Percentiles rank a stretch among this genome's conserved stretches.
These are phyloP conservation scores for Clonostachys byssicola DNA, from an alignment of 2,329 filamentous ascomycete genomes.

Conservation along the genomic window DNA sequence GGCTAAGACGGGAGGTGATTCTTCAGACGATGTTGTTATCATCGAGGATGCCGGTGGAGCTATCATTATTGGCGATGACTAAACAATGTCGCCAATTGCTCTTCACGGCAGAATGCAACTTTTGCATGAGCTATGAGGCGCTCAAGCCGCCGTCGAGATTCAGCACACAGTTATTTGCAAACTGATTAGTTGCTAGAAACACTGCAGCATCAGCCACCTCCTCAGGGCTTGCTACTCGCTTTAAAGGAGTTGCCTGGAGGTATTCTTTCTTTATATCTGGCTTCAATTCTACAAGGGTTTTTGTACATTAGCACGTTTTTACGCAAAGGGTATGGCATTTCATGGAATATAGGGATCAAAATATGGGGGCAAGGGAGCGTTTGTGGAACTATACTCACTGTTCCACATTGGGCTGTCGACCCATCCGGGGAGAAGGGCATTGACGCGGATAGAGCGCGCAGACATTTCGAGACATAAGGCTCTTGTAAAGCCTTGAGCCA, in stretches of 20 bases:
- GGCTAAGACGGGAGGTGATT: conserved; percentile 30
- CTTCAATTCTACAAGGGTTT: conserved; percentile 24
- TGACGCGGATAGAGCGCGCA: conserved; percentile 63
- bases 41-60: conserved; percentile 54
- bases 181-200: conserved; percentile 74
- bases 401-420: conserved; percentile 77
- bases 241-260: conserved; percentile 52
- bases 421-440: conserved; percentile 80
- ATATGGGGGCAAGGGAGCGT: background rate
- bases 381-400: conserved; percentile 33
- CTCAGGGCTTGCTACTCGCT: conserved; percentile 61
- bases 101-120: background rate
- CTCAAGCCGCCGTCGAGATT: conserved; percentile 84
- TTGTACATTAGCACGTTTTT: conserved; percentile 32
- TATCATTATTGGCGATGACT: conserved; percentile 65
- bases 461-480: conserved; percentile 61
- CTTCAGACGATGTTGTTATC: conserved; percentile 35
- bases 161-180: conserved; percentile 82
- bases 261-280: conserved; percentile 27
- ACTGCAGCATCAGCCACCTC: conserved; percentile 81
- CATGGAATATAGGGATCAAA: background rate
- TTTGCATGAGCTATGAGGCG: conserved; percentile 41
- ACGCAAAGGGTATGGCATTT: background rate
- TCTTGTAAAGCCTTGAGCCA: conserved; percentile 57
- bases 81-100: conserved; percentile 12